A percentile compares a stretch with the other conserved stretches of the same genome.
phyloP scores from a whole-genome alignment of 768 basidiomycete genomes.

The Russula foetens region DNA sequence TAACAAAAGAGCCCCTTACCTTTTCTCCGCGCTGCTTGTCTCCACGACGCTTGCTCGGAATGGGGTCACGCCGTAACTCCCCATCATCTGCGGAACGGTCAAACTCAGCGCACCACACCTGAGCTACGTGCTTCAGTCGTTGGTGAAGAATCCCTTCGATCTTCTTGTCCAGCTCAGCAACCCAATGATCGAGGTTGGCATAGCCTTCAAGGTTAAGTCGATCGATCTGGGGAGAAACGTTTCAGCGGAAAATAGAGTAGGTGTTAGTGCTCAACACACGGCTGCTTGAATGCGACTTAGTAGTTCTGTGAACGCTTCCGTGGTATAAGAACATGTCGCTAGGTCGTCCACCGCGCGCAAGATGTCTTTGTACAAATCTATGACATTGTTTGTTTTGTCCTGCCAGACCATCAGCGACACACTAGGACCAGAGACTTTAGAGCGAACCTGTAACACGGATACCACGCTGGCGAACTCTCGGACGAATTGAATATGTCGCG shows the following conservation, averaged over 20 bases:
- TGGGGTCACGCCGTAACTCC: conserved; percentile 46
- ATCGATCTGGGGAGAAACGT: conserved; percentile 59
- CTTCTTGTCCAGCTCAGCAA: conserved; percentile 48
- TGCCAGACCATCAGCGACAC: conserved; percentile 23
- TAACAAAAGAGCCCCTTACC: conserved; percentile 31
- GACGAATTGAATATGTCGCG: conserved; percentile 87
- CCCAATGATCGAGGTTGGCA: conserved; percentile 58
- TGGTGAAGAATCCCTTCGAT: conserved; percentile 77
- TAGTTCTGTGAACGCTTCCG: conserved; percentile 74
- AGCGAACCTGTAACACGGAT: conserved; percentile 72
- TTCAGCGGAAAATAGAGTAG: neutral
- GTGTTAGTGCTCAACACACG: conserved; percentile 36
- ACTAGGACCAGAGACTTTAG: neutral
- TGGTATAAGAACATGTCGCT: conserved; percentile 74
- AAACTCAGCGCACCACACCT: conserved; percentile 86
- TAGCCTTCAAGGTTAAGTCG: conserved; percentile 94
- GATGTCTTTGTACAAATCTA: conserved; percentile 87
- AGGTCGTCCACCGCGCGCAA: conserved; percentile 80
- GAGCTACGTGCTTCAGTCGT: conserved; percentile 68
- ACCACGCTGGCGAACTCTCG: conserved; percentile 92
- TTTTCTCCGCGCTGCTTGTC: conserved; percentile 74
- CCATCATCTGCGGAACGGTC: conserved; percentile 61
- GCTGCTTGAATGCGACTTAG: conserved; percentile 77
- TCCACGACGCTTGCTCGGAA: conserved; percentile 52
- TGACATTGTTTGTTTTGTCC: conserved; percentile 93